Evolutionary conservation across 495 filamentous ascomycete genomes (phyloP).

Genomic region (Glarea lozoyensis): DNA sequence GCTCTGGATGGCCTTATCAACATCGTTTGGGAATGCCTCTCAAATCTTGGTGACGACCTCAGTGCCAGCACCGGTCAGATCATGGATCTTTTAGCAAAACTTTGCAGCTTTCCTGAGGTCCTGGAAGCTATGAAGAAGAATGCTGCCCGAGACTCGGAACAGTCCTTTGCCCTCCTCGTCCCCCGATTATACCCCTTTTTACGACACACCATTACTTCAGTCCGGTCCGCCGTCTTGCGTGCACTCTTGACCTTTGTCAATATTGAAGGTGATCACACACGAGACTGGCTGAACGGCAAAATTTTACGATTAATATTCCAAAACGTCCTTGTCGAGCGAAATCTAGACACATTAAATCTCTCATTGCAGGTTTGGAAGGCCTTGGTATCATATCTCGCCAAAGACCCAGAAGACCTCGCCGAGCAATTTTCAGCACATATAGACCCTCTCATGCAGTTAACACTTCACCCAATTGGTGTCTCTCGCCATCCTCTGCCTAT

Average conservation of each 20-base stretch:
- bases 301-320: conserved; percentile 85
- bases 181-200: conserved; percentile 93
- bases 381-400: conserved; percentile 57
- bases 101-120: conserved; percentile 91
- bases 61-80: conserved; percentile 95
- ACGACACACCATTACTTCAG: conserved; percentile 91
- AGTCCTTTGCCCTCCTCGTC: conserved; percentile 85
- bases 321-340: conserved; percentile 88
- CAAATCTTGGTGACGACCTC: conserved; percentile 88
- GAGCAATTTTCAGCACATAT: conserved; percentile 62
- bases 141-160: conserved; percentile 68
- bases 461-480: conserved; percentile 84
- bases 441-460: conserved; percentile 66
- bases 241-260: conserved; percentile 88
- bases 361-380: conserved; percentile 85
- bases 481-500: conserved; percentile 82
- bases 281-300: conserved; percentile 87
- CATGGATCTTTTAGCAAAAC: conserved; percentile 92
- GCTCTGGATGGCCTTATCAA: conserved; percentile 75
- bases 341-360: conserved; percentile 61
- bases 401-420: conserved; percentile 46
- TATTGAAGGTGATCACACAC: conserved; percentile 72
- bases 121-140: conserved; percentile 89
- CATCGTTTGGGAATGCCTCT: conserved; percentile 95
- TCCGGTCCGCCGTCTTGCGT: conserved; percentile 84